Percentiles rank a stretch among this genome's conserved stretches.
Conservation (phyloP, 208 protist genomes). For the Dictyostelium gargantuum region DNA sequence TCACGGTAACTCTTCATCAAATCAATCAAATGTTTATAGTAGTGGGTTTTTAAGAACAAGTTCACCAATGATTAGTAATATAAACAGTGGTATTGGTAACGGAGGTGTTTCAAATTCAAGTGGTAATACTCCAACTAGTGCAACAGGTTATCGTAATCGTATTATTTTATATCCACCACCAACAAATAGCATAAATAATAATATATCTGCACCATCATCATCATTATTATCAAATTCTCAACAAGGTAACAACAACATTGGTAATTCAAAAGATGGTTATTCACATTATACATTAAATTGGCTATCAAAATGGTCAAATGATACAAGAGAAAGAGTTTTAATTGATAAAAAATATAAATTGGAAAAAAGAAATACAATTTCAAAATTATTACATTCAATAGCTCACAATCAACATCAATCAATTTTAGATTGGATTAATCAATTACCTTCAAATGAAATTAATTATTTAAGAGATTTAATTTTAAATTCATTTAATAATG, state of each 20-base stretch:
- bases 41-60: background rate
- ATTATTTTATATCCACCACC: conserved; percentile 4
- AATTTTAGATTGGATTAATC: background rate
- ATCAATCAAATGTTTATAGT: conserved; percentile 23
- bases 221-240: background rate
- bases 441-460: background rate
- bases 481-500: background rate
- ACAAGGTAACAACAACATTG: background rate
- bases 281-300: conserved; percentile 30
- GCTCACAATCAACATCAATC: background rate
- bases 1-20: background rate
- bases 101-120: background rate
- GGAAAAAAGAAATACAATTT: background rate
- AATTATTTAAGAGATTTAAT: background rate
- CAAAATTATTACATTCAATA: background rate
- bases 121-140: background rate
- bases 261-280: background rate
- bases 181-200: background rate
- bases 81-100: background rate
- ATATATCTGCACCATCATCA: background rate
- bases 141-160: background rate
- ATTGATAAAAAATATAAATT: conserved; percentile 22
- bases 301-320: background rate
- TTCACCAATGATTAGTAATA: background rate
- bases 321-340: conserved; percentile 28